These are phyloP conservation scores for Zygoascus biomembranicola DNA, from an alignment of 805 yeast genomes.

Conservation along the genomic window DNA sequence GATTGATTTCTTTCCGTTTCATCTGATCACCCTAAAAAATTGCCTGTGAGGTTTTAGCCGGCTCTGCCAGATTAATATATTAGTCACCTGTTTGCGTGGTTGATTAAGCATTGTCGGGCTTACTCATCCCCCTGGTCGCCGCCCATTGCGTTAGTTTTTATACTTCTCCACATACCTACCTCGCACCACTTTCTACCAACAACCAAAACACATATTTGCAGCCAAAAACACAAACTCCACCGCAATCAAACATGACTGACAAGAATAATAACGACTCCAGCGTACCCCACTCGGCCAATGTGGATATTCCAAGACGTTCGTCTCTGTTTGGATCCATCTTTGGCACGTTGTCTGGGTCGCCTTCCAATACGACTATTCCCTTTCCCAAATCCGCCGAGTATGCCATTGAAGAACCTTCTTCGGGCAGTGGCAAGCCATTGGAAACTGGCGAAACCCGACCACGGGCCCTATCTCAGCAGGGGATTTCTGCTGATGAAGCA, in stretches of 20 bases:
- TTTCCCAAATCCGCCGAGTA: background rate
- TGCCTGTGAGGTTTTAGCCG: too few species aligned
- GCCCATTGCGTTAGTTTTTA: too few species aligned
- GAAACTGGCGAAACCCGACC: background rate
- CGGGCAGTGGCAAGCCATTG: background rate
- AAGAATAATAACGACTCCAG: background rate
- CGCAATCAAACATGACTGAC: background rate
- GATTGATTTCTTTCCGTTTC: too few species aligned
- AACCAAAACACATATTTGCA: too few species aligned
- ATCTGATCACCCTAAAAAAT: too few species aligned
- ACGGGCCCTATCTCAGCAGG: background rate
- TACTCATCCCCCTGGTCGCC: too few species aligned
- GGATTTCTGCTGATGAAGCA: slow-evolving; percentile 29
- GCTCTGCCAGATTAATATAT: too few species aligned
- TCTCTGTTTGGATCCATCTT: background rate
- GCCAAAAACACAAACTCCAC: background rate
- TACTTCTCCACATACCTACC: too few species aligned
- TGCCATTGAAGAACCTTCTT: background rate
- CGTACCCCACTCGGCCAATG: background rate
- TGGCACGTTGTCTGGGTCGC: background rate
- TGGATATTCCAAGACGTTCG: background rate
- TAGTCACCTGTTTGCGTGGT: too few species aligned
- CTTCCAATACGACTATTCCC: background rate
- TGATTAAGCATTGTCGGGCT: too few species aligned
- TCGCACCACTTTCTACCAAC: too few species aligned